Conservation (phyloP, 768 basidiomycete species). For the Trichaptum fuscoviolaceum region DNA sequence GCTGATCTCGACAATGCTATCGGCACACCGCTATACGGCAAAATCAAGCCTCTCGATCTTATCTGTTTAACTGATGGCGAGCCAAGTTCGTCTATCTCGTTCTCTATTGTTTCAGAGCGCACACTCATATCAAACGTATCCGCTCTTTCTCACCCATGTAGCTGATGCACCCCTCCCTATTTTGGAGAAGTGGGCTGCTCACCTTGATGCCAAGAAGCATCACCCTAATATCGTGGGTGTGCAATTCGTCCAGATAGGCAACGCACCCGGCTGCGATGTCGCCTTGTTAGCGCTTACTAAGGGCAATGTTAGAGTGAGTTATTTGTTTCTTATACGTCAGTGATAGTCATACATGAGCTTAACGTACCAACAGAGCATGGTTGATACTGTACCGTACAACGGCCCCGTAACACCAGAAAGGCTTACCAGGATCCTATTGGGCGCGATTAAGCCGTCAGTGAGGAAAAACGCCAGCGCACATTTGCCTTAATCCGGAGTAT, state of each 20-base stretch:
- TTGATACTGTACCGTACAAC: slow-evolving; percentile 20
- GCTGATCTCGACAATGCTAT: slow-evolving; percentile 11
- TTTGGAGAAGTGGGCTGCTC: not conserved
- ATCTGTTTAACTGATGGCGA: slow-evolving; percentile 12
- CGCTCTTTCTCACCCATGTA: not conserved
- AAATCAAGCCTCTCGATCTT: slow-evolving; percentile 13
- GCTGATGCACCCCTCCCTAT: not conserved
- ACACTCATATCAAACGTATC: slow-evolving; percentile 8
- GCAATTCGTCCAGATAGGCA: slow-evolving; percentile 13
- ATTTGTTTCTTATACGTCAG: not conserved
- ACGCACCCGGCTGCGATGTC: slow-evolving; percentile 5
- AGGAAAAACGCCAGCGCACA: not conserved
- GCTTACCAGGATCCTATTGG: slow-evolving; percentile 29
- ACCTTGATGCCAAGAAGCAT: slow-evolving; percentile 7
- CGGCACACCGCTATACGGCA: slow-evolving; percentile 8
- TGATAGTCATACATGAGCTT: not conserved
- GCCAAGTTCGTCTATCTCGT: not conserved
- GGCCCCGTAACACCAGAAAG: slow-evolving; percentile 23
- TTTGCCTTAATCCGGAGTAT: not conserved
- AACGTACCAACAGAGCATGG: slow-evolving; percentile 7
- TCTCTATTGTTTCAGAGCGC: not conserved
- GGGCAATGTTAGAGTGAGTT: slow-evolving; percentile 6
- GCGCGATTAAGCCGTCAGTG: slow-evolving; percentile 25
- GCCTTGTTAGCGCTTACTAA: slow-evolving; percentile 8
- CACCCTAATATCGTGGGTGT: slow-evolving; percentile 12